A percentile compares a stretch with the other conserved stretches of the same genome.
Conservation (phyloP, 2,329 filamentous ascomycete species). For the Torrubiellomyces zombiae region DNA sequence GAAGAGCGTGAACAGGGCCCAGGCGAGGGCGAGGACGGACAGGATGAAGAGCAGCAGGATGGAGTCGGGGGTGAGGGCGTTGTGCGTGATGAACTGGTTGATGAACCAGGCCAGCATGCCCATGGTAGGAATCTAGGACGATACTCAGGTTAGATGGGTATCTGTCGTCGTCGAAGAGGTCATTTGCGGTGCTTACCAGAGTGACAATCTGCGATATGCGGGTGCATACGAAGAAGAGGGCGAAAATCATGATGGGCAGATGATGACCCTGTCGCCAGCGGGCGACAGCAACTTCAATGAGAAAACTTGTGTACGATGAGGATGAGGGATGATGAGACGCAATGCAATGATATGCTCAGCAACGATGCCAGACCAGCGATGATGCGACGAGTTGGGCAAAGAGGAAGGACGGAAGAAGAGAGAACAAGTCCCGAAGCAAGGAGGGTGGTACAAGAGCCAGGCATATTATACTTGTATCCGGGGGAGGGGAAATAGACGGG, state of each 20-base stretch:
- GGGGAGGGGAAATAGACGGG: too few relatives aligned
- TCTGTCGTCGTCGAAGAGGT: not conserved
- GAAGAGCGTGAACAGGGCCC: conserved; percentile 49
- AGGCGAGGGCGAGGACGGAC: conserved; percentile 43
- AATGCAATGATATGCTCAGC: too few relatives aligned
- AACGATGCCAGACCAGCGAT: too few relatives aligned
- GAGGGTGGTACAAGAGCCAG: too few relatives aligned
- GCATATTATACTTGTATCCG: too few relatives aligned
- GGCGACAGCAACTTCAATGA: too few relatives aligned
- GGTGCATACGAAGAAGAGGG: conserved; percentile 45
- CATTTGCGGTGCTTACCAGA: conserved; percentile 26
- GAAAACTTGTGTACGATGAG: too few relatives aligned
- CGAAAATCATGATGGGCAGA: conserved; percentile 38
- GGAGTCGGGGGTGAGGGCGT: conserved; percentile 42
- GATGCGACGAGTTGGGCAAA: too few relatives aligned
- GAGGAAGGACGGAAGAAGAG: too few relatives aligned
- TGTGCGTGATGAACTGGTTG: conserved; percentile 37
- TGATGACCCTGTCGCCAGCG: too few relatives aligned
- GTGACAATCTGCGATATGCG: conserved; percentile 46
- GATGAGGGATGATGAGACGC: too few relatives aligned
- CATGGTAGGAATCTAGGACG: conserved; percentile 40
- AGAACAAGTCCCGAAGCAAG: too few relatives aligned
- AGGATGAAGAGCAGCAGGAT: conserved; percentile 54
- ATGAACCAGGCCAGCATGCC: conserved; percentile 54
- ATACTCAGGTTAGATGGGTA: conserved; percentile 1